Evolutionary conservation across 129 eudicot genomes (phyloP).

Genomic region (Lactuca saligna): DNA sequence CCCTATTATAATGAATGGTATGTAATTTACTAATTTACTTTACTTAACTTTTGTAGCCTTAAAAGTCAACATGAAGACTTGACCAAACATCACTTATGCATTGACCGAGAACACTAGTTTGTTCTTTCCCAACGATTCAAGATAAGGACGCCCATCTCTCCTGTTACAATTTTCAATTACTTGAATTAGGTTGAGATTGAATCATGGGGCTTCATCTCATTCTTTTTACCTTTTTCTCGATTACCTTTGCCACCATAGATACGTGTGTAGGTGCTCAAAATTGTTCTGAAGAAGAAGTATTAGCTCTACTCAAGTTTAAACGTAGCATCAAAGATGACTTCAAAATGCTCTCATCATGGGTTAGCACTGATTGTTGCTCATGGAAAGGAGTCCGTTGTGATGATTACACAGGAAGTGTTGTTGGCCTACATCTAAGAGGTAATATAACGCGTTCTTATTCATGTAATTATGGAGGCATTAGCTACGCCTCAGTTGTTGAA

Average conservation of each 20-base stretch:
- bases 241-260: neutral
- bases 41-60: too few species aligned
- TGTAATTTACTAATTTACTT: too few species aligned
- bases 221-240: neutral
- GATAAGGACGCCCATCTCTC: too few species aligned
- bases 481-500: neutral
- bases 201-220: constrained; percentile 4
- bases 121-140: too few species aligned
- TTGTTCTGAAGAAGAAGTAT: constrained; percentile 13
- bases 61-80: too few species aligned
- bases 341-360: constrained; percentile 23
- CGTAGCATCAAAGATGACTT: neutral
- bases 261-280: neutral
- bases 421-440: constrained; percentile 9
- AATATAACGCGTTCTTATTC: neutral
- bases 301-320: constrained; percentile 31
- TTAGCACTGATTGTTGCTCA: constrained; percentile 10
- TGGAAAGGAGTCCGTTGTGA: constrained; percentile 19
- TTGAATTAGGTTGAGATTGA: neutral
- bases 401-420: neutral
- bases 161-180: neutral
- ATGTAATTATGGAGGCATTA: neutral
- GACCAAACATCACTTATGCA: too few species aligned
- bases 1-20: too few species aligned
- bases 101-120: too few species aligned